A percentile compares a stretch with the other conserved stretches of the same genome.
phyloP scores from a whole-genome alignment of 352 stramenopile species.

The Globisporangium abappressorium region DNA sequence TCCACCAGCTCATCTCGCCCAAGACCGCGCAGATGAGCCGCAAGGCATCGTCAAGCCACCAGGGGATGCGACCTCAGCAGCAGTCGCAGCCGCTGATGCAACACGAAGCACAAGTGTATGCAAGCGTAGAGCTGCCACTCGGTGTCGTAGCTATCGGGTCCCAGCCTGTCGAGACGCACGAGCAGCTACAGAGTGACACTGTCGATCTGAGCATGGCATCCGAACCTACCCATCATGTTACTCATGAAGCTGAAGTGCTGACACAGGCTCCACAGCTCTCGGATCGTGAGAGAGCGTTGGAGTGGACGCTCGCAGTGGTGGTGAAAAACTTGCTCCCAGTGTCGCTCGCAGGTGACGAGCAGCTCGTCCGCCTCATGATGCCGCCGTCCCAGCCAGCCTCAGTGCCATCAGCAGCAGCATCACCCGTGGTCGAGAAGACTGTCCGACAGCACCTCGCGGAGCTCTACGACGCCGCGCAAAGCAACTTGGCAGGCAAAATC shows the following conservation, averaged over 20 bases:
- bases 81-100: conserved; percentile 2
- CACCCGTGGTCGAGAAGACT: conserved; percentile 2
- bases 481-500: background rate
- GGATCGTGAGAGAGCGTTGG: conserved; percentile 2
- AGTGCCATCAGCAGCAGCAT: background rate
- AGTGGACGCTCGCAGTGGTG: conserved; percentile 16
- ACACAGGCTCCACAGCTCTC: background rate
- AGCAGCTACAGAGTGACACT: conserved; percentile 5
- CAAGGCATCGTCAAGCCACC: conserved; percentile 4
- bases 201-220: background rate
- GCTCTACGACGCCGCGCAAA: conserved; percentile 6
- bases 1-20: conserved; percentile 24
- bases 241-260: background rate
- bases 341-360: conserved; percentile 9
- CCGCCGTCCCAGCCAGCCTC: background rate
- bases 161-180: background rate
- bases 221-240: background rate
- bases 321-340: conserved; percentile 18
- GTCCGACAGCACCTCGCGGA: conserved; percentile 16
- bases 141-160: no score
- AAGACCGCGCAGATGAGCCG: conserved; percentile 20
- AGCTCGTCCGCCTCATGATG: background rate
- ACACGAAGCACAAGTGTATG: background rate
- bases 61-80: background rate
- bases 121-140: background rate